A percentile compares a stretch with the other conserved stretches of the same genome.
Conservation (phyloP, 192 early-diverging fungal genomes). For the Blastocladiella britannica region DNA sequence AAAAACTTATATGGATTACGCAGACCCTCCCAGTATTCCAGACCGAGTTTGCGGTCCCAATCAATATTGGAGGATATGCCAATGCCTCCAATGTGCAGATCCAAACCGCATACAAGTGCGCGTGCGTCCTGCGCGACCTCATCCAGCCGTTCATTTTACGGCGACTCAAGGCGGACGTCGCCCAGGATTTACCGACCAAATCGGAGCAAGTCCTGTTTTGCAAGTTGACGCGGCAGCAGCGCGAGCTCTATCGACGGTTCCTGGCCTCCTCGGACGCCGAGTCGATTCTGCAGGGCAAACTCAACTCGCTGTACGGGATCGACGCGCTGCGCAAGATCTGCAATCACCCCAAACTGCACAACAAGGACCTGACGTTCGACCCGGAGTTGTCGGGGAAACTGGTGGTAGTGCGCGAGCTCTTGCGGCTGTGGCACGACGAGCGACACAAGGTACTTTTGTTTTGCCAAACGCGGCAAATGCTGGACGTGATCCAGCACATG, state of each 20-base stretch:
- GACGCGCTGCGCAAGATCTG: conserved; percentile 89
- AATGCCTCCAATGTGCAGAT: conserved; percentile 78
- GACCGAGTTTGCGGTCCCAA: conserved; percentile 78
- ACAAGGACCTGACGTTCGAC: conserved; percentile 14
- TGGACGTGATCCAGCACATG: conserved; percentile 76
- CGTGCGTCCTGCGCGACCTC: conserved; percentile 67
- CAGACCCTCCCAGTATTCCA: conserved; percentile 64
- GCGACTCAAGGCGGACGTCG: conserved; percentile 81
- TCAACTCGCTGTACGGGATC: conserved; percentile 71
- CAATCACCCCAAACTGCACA: conserved; percentile 75
- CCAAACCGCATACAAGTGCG: conserved; percentile 83
- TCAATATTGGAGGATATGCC: conserved; percentile 75
- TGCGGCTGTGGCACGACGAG: conserved; percentile 67
- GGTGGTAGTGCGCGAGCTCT: conserved; percentile 61
- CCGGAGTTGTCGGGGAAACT: conserved; percentile 61
- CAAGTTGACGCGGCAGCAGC: conserved; percentile 54
- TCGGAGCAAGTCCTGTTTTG: conserved; percentile 85
- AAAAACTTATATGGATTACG: conserved; percentile 7
- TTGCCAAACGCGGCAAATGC: conserved; percentile 83
- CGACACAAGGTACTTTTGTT: conserved; percentile 79
- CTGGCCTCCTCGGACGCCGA: conserved; percentile 50
- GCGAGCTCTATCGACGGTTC: conserved; percentile 47
- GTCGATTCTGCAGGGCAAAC: conserved; percentile 52
- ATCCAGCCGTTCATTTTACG: conserved; percentile 85
- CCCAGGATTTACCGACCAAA: conserved; percentile 70